A percentile compares a stretch with the other conserved stretches of the same genome.
Conservation (phyloP, 805 yeast species). For the Komagataella ulmi region DNA sequence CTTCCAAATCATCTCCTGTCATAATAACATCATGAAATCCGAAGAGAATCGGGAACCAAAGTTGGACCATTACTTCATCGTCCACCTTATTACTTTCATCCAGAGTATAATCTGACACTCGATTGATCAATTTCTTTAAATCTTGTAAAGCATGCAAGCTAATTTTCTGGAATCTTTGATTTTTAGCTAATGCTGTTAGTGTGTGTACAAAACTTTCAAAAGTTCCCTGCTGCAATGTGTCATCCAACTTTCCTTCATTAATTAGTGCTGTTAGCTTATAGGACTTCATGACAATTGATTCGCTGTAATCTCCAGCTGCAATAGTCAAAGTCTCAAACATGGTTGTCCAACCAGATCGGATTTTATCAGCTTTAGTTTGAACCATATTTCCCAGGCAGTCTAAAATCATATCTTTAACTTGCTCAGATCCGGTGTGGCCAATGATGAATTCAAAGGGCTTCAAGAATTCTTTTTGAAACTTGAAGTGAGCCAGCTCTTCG, state of each 20-base stretch:
- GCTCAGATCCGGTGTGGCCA: constrained; percentile 47
- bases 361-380: constrained; percentile 53
- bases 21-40: constrained; percentile 83
- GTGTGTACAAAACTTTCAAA: constrained; percentile 56
- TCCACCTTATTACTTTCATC: constrained; percentile 9
- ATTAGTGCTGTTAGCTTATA: constrained; percentile 52
- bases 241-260: constrained; percentile 44
- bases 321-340: constrained; percentile 66
- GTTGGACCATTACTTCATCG: constrained; percentile 31
- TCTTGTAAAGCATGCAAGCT: constrained; percentile 74
- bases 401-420: constrained; percentile 77
- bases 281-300: constrained; percentile 47
- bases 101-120: constrained; percentile 35
- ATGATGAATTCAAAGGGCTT: constrained; percentile 81
- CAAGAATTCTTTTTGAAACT: constrained; percentile 87
- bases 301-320: constrained; percentile 53
- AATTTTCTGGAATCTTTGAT: constrained; percentile 65
- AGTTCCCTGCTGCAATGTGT: constrained; percentile 59
- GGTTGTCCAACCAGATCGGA: constrained; percentile 92
- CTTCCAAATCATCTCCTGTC: constrained; percentile 91
- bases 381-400: constrained; percentile 86
- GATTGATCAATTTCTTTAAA: constrained; percentile 46
- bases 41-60: constrained; percentile 80
- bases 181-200: constrained; percentile 72
- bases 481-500: constrained; percentile 91